Evolutionary conservation across 192 early-diverging fungal genomes (phyloP).

Genomic region (Gonapodya sp.): DNA sequence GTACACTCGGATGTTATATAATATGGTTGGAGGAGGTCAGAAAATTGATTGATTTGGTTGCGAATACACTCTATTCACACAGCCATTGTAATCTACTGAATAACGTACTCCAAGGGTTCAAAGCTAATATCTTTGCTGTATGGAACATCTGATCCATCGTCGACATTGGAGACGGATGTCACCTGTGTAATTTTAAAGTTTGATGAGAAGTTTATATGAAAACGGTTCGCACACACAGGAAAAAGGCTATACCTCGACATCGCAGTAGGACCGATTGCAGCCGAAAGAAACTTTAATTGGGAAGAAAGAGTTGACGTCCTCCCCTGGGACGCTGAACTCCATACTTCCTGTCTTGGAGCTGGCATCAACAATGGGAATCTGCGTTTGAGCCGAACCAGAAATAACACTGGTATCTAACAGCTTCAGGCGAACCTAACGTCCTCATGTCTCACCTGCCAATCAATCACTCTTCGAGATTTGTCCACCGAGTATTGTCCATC

Average conservation of each 20-base stretch:
- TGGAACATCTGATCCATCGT: background rate
- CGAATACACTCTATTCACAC: background rate
- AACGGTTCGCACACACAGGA: no score
- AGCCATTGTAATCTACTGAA: background rate
- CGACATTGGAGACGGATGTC: background rate
- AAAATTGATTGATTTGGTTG: background rate
- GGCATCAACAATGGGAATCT: constrained; percentile 62
- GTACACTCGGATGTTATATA: background rate
- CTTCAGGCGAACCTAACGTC: no score
- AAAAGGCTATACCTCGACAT: constrained; percentile 55
- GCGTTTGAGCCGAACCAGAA: no score
- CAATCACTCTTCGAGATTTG: constrained; percentile 52
- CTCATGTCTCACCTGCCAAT: constrained; percentile 54
- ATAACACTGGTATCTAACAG: background rate
- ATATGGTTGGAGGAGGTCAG: no score
- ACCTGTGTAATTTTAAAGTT: background rate
- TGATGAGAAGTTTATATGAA: no score
- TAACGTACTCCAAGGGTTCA: background rate
- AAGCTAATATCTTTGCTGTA: background rate
- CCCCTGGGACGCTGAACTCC: constrained; percentile 70
- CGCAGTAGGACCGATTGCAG: constrained; percentile 59
- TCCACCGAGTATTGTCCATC: constrained; percentile 78
- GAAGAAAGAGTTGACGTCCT: constrained; percentile 75
- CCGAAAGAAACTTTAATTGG: constrained; percentile 74
- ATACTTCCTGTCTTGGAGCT: constrained; percentile 68